Evolutionary conservation across 1,284 basidiomycete genomes (phyloP), one percentile per base, ranked within the genome.

Genomic region (Sporisorium reilianum): DNA sequence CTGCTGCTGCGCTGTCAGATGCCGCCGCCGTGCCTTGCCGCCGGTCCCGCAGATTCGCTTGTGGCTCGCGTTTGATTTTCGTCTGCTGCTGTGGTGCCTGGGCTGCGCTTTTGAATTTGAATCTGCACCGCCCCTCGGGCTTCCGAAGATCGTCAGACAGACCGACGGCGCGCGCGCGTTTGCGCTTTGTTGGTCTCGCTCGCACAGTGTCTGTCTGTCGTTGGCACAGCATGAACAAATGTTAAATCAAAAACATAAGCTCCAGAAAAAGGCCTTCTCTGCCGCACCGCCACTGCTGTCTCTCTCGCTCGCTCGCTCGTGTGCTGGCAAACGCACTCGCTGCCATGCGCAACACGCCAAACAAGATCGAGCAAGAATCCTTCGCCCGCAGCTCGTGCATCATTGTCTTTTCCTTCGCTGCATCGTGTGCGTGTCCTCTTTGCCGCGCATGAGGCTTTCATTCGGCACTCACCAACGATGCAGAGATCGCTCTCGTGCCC

Each of bases 21-120:
- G 49, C 49, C 49, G 55, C 45, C 45, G 55, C 55, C 36, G 55
- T 49, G 55, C 45, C 40, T 56, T n/a, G n/a, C 55, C 55, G 55
- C 55, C 55, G 55, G 55, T 46, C n/a, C 45, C 55, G 55, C 55
- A 25, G 26, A 28, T 48, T 9, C 12, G 32, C 32, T 14, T 34
- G 32, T 34, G 6, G 12, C 12, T 34, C 3, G 6, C 9, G 5
- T 30, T 30, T 30, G 5, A 30, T 9, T 30, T 9, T 30, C 28
- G 5, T 9, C 28, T 30, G 28, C 28, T 30, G 28, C 28, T 30
- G 28, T 30, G 28, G 5, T 30, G 28, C 28, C n/a, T n/a, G n/a
- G n/a, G n/a, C n/a, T n/a, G n/a, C n/a, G n/a, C n/a, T n/a, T n/a
- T n/a, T 34, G 26, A 28, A 45, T 26, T 28, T n/a, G 16, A 25